These are phyloP conservation scores for Saitozyma sp. DNA, from an alignment of 768 basidiomycete species.

Conservation along the genomic window DNA sequence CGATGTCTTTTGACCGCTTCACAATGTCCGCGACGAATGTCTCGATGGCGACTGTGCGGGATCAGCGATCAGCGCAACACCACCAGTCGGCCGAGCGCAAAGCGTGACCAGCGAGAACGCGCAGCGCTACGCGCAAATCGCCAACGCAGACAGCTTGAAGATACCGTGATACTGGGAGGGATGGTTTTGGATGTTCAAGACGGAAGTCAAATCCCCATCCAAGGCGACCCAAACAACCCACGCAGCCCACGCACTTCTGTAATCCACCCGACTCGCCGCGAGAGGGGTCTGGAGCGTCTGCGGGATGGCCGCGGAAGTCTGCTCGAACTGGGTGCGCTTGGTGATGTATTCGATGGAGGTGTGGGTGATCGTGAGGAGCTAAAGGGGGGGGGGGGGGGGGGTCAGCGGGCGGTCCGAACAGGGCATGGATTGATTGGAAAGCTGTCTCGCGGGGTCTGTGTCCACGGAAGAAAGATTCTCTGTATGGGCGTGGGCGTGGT, in stretches of 20 bases:
- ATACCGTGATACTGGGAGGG: no score
- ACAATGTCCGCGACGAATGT: conserved; percentile 42
- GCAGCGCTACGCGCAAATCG: no score
- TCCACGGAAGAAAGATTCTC: no score
- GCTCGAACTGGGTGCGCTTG: conserved; percentile 41
- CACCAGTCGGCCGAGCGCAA: no score
- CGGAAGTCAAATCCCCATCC: no score
- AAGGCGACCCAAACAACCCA: no score
- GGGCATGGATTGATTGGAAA: no score
- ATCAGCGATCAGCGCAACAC: background rate
- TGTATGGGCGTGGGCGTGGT: background rate
- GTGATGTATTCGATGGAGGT: conserved; percentile 49
- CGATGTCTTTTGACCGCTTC: conserved; percentile 39
- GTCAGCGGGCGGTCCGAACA: no score
- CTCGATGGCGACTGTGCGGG: conserved; percentile 31
- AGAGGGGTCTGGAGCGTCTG: conserved; percentile 26
- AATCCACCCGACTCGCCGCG: conserved; percentile 26
- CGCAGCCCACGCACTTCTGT: conserved; percentile 26
- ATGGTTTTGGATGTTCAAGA: no score
- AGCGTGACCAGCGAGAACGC: no score
- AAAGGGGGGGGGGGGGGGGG: background rate
- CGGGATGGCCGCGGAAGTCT: conserved; percentile 29
- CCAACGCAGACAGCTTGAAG: no score
- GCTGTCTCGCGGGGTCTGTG: no score
- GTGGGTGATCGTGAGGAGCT: conserved; percentile 43